Evolutionary conservation across 192 early-diverging fungal species (phyloP), one percentile per base, ranked within the genome.

Genomic region (Coemansia sp.): DNA sequence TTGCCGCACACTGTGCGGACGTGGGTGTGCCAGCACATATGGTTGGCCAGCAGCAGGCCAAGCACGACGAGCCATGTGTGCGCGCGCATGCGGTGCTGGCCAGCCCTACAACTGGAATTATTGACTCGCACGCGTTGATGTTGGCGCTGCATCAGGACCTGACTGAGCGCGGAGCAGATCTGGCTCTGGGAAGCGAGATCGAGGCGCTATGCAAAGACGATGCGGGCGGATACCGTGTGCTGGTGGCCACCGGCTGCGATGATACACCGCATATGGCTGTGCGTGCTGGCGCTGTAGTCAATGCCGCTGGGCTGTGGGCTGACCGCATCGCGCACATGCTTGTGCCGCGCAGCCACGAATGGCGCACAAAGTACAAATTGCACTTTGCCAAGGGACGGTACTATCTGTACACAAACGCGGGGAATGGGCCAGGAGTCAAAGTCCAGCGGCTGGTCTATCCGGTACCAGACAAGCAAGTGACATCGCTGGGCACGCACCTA

Each of bases 301-400:
- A 95, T 67, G 73, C 87, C 6, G 91, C 88, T 1, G 93, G 93
- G 1, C 73, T 93, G 21, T 79, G 84, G 69, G 72, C 89, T 0
- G 88, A 90, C 65, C 77, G 75, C 53, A 65, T 95, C 18, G 83
- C 85, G 18, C 56, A 66, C 44, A 71, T 78, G 75, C 65, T 72
- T 38, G 69, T 62, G 1, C 22, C 64, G 4, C 61, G 58, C 27
- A 12, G 28, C 3, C 60, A 67, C 22, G 45, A 50, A 8, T 77
- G 74, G 74, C 54, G 23, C 18, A 31, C 30, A 9, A 35, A 64
- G 24, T 88, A 86, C 75, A 78, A 70, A 43, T 65, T 95, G 18
- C 68, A 90, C 58, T 89, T 87, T 65, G 88, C 85, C 54, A 92
- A 89, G 56, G 93, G 93, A 0, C 85, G 86, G 53, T 95, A 95